Conservation (phyloP, 139 green algal genomes). For the Auxenochlorella pyrenoidosa region DNA sequence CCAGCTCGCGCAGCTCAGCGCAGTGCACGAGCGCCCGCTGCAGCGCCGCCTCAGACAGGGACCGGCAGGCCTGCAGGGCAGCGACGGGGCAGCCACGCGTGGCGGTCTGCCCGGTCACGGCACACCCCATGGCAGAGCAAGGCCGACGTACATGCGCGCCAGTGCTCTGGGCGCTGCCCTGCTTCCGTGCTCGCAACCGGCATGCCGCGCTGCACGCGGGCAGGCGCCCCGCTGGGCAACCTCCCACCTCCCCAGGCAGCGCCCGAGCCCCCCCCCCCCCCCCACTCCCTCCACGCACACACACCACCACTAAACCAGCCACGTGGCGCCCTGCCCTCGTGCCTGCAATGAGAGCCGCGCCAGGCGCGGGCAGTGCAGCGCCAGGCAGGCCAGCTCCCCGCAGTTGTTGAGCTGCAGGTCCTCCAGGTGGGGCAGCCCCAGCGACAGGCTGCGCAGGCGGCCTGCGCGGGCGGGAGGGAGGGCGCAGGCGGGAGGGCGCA, state of each 20-base stretch:
- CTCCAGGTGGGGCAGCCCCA: slow-evolving; percentile 56
- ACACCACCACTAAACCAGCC: not conserved
- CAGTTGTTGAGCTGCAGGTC: slow-evolving; percentile 66
- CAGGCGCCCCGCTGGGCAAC: too few relatives aligned
- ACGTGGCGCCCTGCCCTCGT: not conserved
- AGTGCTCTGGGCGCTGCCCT: too few relatives aligned
- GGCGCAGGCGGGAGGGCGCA: too few relatives aligned
- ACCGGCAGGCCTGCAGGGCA: slow-evolving; percentile 16
- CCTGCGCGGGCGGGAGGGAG: not conserved
- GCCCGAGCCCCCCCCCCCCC: too few relatives aligned
- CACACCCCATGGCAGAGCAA: too few relatives aligned
- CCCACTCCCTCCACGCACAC: not conserved
- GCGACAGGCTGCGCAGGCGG: slow-evolving; percentile 38
- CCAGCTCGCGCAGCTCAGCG: slow-evolving; percentile 17
- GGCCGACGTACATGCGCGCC: too few relatives aligned
- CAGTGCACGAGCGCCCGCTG: not conserved
- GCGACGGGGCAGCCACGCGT: too few relatives aligned
- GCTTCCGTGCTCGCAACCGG: too few relatives aligned
- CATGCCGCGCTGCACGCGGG: too few relatives aligned
- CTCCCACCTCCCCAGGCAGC: too few relatives aligned
- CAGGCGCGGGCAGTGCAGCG: slow-evolving; percentile 65
- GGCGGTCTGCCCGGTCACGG: too few relatives aligned
- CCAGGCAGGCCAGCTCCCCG: slow-evolving; percentile 51
- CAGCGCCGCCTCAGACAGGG: not conserved
- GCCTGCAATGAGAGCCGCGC: slow-evolving; percentile 13